Evolutionary conservation across 2,329 filamentous ascomycete genomes (phyloP), one percentile per base, ranked within the genome.

Genomic region (Onygena corvina): DNA sequence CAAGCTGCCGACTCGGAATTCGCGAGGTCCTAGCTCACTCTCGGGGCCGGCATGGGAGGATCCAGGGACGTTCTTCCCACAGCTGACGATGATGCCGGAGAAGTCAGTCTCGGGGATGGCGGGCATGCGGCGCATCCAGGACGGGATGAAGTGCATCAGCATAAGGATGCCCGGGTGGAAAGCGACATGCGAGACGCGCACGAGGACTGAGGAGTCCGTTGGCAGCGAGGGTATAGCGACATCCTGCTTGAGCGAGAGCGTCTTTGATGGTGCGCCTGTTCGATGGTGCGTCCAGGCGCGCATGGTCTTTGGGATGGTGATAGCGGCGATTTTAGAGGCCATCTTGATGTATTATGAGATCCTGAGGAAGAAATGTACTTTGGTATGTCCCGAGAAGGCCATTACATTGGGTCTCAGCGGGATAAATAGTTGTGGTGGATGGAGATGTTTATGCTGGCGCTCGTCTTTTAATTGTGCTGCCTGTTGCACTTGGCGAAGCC

Each of bases 131-230:
- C 51, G 48, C 14, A 53, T 46, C 45, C 47, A 33, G 18, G 48
- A 46, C 8, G 51, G 51, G 34, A 51, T 33, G 36, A 53, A 46
- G 18, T 50, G 31, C 49, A 53, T 50, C 34, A 53, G 31, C 7
- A 51, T 53, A n/a, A 47, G 14, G 1, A 46, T 49, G 7, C 51
- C 51, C 3, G 51, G 51, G n/a, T 53, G 51, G 11, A 51, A 38
- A 12, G 51, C 51, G 6, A 53, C 51, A 35, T 53, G 49, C 7
- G 51, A 51, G 14, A 53, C 51, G n/a, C 51, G 51, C 9, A 53
- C 46, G 12, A 53, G 51, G 7, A 53, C 46, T 12, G 51, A 53
- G 3, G 51, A 51, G 25, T 53, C 48, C 21, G 51, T 46, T 31
- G 45, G 31, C 3, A 51, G 46, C 14, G 38, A 27, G 11, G 51